Percentiles rank a stretch among this genome's conserved stretches.
Conservation (phyloP, 176 grass and related monocot species). For the Bothriochloa decipiens region DNA sequence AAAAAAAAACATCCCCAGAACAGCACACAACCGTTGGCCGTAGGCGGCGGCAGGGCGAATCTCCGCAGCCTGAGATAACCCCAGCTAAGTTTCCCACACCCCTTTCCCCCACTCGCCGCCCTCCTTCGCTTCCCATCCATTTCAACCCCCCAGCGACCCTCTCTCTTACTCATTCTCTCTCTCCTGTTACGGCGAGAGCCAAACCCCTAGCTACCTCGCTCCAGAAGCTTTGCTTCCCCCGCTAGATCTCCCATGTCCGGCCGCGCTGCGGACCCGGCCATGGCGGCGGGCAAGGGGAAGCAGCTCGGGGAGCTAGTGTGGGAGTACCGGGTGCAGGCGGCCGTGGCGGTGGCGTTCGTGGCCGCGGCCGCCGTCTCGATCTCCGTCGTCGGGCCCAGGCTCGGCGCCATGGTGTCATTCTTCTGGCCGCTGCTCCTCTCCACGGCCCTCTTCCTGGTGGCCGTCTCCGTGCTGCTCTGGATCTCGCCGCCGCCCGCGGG, state of each 20-base stretch:
- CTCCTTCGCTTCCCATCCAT: background rate
- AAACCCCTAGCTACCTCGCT: slow-evolving; percentile 17
- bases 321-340: slow-evolving; percentile 55
- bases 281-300: slow-evolving; percentile 44
- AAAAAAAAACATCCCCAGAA: slow-evolving; percentile 12
- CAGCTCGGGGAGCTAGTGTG: slow-evolving; percentile 56
- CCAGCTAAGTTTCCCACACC: slow-evolving; percentile 28
- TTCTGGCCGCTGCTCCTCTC: slow-evolving; percentile 83
- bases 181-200: slow-evolving; percentile 25
- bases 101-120: slow-evolving; percentile 38
- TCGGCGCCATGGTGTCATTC: slow-evolving; percentile 62
- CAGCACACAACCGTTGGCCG: slow-evolving; percentile 43
- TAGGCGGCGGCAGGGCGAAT: slow-evolving; percentile 63
- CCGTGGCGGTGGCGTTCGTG: slow-evolving; percentile 54
- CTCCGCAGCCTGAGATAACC: too few species aligned
- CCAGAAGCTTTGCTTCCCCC: background rate
- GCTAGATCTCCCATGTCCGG: slow-evolving; percentile 31
- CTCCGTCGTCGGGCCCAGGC: slow-evolving; percentile 48
- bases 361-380: slow-evolving; percentile 55
- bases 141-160: too few species aligned
- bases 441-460: slow-evolving; percentile 66
- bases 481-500: slow-evolving; percentile 66
- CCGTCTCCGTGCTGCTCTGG: slow-evolving; percentile 67
- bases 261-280: slow-evolving; percentile 22
- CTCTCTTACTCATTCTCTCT: too few species aligned